Evolutionary conservation across 179 eudicot species (phyloP).

Genomic region (Spinacia oleracea): DNA sequence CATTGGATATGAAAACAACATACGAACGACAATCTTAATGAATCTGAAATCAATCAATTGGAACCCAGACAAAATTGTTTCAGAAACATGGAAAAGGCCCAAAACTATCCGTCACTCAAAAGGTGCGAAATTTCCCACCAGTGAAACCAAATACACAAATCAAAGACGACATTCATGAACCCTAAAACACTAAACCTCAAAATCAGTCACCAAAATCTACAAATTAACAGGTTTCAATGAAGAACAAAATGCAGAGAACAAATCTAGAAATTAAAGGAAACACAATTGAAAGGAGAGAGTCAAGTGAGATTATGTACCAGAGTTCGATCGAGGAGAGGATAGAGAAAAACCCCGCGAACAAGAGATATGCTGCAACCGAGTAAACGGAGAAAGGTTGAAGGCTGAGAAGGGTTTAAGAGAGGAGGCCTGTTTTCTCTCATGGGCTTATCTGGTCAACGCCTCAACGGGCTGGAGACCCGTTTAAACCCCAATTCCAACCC

Average conservation of each 20-base stretch:
- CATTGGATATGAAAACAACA: not conserved
- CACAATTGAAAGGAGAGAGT: slow-evolving; percentile 6
- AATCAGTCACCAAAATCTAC: too few species aligned
- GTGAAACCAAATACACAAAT: not conserved
- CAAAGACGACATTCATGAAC: not conserved
- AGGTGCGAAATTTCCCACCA: not conserved
- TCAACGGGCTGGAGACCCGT: too few species aligned
- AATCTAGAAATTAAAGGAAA: not conserved
- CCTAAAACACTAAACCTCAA: not conserved
- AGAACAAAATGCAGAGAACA: not conserved
- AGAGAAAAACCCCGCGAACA: too few species aligned
- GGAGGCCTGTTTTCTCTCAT: too few species aligned
- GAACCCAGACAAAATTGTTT: not conserved
- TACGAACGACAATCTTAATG: not conserved
- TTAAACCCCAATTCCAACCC: too few species aligned
- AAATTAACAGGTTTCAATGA: too few species aligned
- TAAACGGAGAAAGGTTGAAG: too few species aligned
- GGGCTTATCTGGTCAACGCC: too few species aligned
- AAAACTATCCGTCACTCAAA: not conserved
- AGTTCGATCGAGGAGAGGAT: too few species aligned
- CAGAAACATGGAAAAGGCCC: not conserved
- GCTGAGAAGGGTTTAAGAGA: too few species aligned
- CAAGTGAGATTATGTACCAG: too few species aligned
- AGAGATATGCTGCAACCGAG: too few species aligned
- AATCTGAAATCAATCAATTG: not conserved